These are phyloP conservation scores for Reticulascus tulasneorum DNA, from an alignment of 2,329 filamentous ascomycete genomes.

Conservation along the genomic window DNA sequence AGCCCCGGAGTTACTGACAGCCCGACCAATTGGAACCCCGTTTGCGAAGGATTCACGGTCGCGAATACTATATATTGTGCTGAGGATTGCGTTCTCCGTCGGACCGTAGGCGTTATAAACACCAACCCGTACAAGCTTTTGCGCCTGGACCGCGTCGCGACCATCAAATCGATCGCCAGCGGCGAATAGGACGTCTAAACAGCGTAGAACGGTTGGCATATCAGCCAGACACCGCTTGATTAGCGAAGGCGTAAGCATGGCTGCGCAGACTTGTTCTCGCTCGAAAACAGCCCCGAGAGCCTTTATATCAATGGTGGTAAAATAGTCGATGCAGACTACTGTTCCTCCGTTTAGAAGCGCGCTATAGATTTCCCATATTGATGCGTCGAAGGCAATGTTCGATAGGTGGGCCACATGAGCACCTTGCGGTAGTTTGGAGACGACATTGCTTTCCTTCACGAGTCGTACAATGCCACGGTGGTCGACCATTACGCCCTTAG, in stretches of 20 bases:
- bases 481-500: conserved; percentile 41
- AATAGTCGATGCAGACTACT: conserved; percentile 14
- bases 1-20: conserved; percentile 16
- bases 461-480: conserved; percentile 13
- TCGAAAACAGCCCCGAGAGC: conserved; percentile 12
- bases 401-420: background rate
- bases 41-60: conserved; percentile 2
- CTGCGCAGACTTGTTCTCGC: conserved; percentile 31
- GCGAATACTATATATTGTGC: background rate
- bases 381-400: conserved; percentile 17
- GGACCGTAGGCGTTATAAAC: conserved; percentile 13
- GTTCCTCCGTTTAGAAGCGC: conserved; percentile 18
- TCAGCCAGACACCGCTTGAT: conserved; percentile 18
- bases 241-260: conserved; percentile 16
- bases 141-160: conserved; percentile 1
- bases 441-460: background rate
- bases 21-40: conserved; percentile 16
- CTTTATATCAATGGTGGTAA: conserved; percentile 8
- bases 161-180: conserved; percentile 22
- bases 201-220: conserved; percentile 27
- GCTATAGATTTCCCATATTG: conserved; percentile 16
- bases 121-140: background rate
- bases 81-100: conserved; percentile 11
- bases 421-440: background rate
- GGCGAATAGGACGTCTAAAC: conserved; percentile 31